Evolutionary conservation across 768 basidiomycete species (phyloP).

Genomic region (Boletus edulis): DNA sequence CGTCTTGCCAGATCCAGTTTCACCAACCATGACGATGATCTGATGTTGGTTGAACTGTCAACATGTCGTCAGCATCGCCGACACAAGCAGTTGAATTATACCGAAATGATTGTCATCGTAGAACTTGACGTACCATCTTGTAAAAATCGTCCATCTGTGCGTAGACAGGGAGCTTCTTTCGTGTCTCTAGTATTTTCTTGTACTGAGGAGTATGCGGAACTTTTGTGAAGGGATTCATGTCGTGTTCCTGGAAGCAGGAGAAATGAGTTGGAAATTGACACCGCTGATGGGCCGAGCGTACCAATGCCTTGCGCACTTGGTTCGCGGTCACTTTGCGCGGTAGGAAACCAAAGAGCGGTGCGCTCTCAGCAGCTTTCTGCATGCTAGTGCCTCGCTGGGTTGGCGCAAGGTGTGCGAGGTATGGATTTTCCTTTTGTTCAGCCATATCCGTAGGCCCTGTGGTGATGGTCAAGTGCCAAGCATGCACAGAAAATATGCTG

Average conservation of each 20-base stretch:
- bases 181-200: conserved; percentile 77
- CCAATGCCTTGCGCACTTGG: conserved; percentile 71
- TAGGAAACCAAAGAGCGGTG: conserved; percentile 73
- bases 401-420: conserved; percentile 44
- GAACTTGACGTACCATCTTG: conserved; percentile 63
- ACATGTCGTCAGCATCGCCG: neutral
- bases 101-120: neutral
- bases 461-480: conserved; percentile 1
- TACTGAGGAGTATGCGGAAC: conserved; percentile 74
- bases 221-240: conserved; percentile 88
- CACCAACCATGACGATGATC: conserved; percentile 88
- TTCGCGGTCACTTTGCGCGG: conserved; percentile 64
- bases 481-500: conserved; percentile 13
- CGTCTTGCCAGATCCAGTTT: conserved; percentile 95
- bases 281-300: conserved; percentile 33
- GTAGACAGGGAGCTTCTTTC: conserved; percentile 90
- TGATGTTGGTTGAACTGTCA: conserved; percentile 47
- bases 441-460: conserved; percentile 9
- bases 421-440: conserved; percentile 45
- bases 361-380: conserved; percentile 31
- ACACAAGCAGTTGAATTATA: neutral
- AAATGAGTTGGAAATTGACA: neutral
- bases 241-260: conserved; percentile 53
- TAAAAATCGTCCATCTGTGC: conserved; percentile 92
- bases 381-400: conserved; percentile 27